Base-by-base conservation (phyloP, 257 asterid species). In the Verbena officinalis region DNA sequence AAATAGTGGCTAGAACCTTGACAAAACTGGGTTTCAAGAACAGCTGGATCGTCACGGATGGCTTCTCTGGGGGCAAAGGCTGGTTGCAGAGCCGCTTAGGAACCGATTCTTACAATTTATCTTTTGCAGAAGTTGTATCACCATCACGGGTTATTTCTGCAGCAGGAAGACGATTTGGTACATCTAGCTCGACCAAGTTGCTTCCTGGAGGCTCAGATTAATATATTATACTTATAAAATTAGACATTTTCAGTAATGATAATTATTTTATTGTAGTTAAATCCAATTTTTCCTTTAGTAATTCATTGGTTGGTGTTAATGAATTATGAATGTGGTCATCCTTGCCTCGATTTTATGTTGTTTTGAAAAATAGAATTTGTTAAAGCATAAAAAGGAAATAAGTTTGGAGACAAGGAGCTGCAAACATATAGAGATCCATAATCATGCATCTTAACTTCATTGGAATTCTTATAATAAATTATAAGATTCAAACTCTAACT, bases 11-110 rank as follows among this genome's bases (percentile, higher is more conserved):
- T 33, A 88, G 63, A 80, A 72, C 86, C 20, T 77, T 94, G 65
- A 90, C 95, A 10, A 90, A 73, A 34, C 95, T 90, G 3, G 99
- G 97, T 59, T 94, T 94, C 74, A 90, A 88, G 78, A 94, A 84
- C 62, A 73, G 81, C 64, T 94, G 96, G 96, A 63, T 80, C 39
- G 83, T 94, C 75, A 53, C 62, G 4, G 96, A 85, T 78, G 99
- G 99, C 61, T 90, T 94, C 85, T 86, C 97, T 0, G 96, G 99
- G 64, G 53, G 96, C 78, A 81, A 77, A 64, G 96, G 99, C 16
- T 94, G 99, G 99, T 64, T 86, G 71, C 97, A 88, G 77, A 94
- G 97, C 74, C 80, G 82, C 9, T 68, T 94, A 19, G 99, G 97
- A 68, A 56, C 91, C 31, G 97, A 94, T 80, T 73, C 97, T 0